phyloP scores from a whole-genome alignment of 2,329 filamentous ascomycete genomes.

The Aspergillus sp. region DNA sequence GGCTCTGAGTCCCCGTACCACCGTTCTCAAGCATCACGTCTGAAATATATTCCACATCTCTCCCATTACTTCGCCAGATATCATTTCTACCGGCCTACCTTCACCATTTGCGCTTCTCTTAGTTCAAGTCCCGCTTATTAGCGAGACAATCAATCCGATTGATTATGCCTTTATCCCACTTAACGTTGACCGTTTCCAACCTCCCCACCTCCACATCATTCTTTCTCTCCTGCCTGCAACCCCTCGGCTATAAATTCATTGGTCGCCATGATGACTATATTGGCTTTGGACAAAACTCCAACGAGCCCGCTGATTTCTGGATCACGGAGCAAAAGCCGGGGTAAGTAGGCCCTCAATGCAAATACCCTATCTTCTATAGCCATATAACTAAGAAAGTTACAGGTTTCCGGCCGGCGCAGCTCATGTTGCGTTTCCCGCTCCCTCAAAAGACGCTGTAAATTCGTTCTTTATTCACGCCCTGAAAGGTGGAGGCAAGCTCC shows the following conservation, averaged over 20 bases:
- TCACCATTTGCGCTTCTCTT: not conserved
- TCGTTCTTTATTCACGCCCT: constrained; percentile 71
- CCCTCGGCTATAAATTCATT: constrained; percentile 73
- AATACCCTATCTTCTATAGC: not conserved
- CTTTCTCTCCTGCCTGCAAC: constrained; percentile 75
- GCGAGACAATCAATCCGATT: constrained; percentile 11
- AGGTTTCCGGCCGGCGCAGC: constrained; percentile 54
- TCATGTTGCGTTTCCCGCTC: constrained; percentile 68
- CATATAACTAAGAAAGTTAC: constrained; percentile 21
- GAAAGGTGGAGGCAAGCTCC: constrained; percentile 62
- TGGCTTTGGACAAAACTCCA: constrained; percentile 59
- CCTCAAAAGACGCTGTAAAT: constrained; percentile 64
- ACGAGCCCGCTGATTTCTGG: constrained; percentile 59
- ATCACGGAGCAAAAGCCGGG: constrained; percentile 61
- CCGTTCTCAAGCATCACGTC: not conserved
- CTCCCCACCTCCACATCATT: constrained; percentile 79
- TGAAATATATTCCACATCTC: not conserved
- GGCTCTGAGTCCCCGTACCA: not conserved
- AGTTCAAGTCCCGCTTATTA: constrained; percentile 14
- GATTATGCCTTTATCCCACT: constrained; percentile 62
- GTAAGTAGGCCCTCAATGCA: constrained; percentile 38
- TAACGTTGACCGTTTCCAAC: constrained; percentile 70
- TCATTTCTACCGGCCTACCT: not conserved
- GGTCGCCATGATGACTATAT: constrained; percentile 61
- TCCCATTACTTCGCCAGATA: not conserved